Base-by-base conservation (phyloP, 208 protist species). In the Zelonia costaricensis region DNA sequence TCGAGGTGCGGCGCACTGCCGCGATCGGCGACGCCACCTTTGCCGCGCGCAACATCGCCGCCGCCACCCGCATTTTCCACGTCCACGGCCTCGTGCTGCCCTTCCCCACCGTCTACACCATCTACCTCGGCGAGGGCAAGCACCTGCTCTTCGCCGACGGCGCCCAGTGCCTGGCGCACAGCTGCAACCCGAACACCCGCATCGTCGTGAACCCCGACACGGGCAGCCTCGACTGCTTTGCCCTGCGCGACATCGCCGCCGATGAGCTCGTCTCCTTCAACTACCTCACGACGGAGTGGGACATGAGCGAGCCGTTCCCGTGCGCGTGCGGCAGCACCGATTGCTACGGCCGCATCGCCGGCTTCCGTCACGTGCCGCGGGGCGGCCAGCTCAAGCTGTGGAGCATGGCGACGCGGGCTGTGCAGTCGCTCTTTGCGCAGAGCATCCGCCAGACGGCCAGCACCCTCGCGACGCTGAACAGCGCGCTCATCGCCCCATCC, bases 221-320 rank as follows among this genome's bases (percentile, higher is more conserved):
- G 46, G 82, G 83, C 60, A 80, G 51, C 35, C 61, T 86, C 8
- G 76, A 87, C 60, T 90, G 82, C 62, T 70, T 95, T 27, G 76
- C 82, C 20, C 64, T 81, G 47, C 63, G 69, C 42, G 73, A 84
- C 66, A 92, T 95, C 62, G 57, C 76, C 16, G 46, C 38, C 0
- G 86, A 76, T 15, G 84, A 88, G 31, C 59, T 92, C 40, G 52
- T 93, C 33, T 83, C 80, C 58, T 93, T 92, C 76, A 93, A 95
- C 75, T 95, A 95, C 69, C 75, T 92, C 16, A 83, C 83, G 44
- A 91, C 90, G 43, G 90, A 95, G 82, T 95, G 85, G 84, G 81
- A 91, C 62, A 92, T 95, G 86, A 76, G 81, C 30, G 67, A 63
- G 56, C 84, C 90, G 5, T 95, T 95, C 72, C 53, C 31, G 4